Conservation (phyloP, 2,329 filamentous ascomycete genomes). For the Paecilomyces sp. region DNA sequence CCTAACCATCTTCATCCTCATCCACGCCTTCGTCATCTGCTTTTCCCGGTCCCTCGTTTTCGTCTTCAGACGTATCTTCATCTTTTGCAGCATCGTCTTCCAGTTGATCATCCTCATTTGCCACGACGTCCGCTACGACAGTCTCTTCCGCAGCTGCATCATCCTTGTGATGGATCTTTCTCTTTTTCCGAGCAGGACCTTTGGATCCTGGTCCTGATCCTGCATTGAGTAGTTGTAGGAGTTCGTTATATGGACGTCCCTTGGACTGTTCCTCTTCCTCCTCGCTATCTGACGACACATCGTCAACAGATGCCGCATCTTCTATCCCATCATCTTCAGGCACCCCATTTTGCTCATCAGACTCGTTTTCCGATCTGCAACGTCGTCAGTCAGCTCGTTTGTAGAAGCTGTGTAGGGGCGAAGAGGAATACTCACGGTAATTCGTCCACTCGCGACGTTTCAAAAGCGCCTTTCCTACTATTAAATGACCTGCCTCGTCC, state of each 20-base stretch:
- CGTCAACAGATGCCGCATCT: conserved; percentile 31
- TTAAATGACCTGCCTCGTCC: conserved; percentile 15
- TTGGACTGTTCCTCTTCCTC: conserved; percentile 37
- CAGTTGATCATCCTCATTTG: conserved; percentile 23
- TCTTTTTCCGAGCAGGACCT: conserved; percentile 44
- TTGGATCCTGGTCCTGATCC: conserved; percentile 23
- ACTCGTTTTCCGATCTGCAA: conserved; percentile 21
- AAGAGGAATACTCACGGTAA: conserved; percentile 23
- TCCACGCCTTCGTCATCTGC: conserved; percentile 33
- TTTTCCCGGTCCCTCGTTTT: neutral
- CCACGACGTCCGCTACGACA: conserved; percentile 15
- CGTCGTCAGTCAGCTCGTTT: conserved; percentile 8
- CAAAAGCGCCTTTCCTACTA: conserved; percentile 21
- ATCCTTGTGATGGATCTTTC: conserved; percentile 42
- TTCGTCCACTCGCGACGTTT: conserved; percentile 31
- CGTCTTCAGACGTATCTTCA: conserved; percentile 24
- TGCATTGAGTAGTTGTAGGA: conserved; percentile 50
- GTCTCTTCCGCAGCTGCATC: conserved; percentile 16
- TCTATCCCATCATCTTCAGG: conserved; percentile 31
- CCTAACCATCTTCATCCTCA: conserved; percentile 28
- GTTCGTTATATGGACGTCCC: conserved; percentile 46
- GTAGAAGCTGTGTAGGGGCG: neutral
- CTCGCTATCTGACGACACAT: conserved; percentile 34
- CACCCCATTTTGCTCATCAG: conserved; percentile 15
- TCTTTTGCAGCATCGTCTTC: conserved; percentile 37